Conservation (phyloP, 306 rosid genomes). For the Glycyrrhiza uralensis region DNA sequence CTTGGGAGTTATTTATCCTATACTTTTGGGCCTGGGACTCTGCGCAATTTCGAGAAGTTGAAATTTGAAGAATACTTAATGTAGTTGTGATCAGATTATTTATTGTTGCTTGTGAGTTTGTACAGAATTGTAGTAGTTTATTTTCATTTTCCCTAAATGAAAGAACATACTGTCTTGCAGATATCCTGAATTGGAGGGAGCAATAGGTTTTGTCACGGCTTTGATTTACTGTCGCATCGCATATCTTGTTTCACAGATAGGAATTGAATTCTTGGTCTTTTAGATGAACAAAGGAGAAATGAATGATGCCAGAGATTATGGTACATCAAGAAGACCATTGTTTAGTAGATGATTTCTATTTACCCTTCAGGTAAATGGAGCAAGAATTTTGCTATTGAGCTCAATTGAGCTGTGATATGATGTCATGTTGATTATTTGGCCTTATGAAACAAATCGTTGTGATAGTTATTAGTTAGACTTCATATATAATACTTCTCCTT, state of each 20-base stretch:
- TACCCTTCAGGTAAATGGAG: too few relatives aligned
- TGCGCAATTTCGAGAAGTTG: neutral
- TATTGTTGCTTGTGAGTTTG: neutral
- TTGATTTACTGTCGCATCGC: conserved; percentile 6
- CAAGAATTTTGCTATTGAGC: neutral
- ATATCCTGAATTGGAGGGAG: conserved; percentile 20
- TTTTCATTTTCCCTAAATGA: neutral
- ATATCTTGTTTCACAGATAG: conserved; percentile 20
- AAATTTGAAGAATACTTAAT: neutral
- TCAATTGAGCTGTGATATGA: neutral
- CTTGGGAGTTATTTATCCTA: neutral
- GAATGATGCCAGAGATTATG: neutral
- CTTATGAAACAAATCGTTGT: neutral
- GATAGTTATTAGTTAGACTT: neutral
- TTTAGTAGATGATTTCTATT: neutral
- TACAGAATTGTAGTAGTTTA: neutral
- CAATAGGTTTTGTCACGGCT: conserved; percentile 6
- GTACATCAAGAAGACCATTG: neutral
- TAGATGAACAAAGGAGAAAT: neutral
- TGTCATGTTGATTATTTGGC: neutral
- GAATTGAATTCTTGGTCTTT: conserved; percentile 33
- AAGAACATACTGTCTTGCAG: conserved; percentile 26
- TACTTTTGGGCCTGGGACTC: neutral
- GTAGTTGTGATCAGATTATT: neutral
- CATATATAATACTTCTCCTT: neutral